phyloP scores from a whole-genome alignment of 495 filamentous ascomycete species.

The Elasticomyces elasticus region DNA sequence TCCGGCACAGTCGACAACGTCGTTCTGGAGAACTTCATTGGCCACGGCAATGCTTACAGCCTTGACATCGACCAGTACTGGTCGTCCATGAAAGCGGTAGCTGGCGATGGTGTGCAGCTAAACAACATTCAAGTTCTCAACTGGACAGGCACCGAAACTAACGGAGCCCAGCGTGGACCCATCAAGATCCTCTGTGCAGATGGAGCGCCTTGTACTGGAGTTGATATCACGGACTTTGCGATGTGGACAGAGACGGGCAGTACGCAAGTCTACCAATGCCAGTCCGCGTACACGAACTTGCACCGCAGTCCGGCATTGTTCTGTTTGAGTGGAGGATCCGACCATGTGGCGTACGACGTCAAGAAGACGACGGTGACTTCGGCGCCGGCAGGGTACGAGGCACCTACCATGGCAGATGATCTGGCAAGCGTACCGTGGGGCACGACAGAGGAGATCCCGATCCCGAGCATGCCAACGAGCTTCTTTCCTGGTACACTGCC shows the following conservation, averaged over 20 bases:
- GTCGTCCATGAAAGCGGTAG: conserved; percentile 23
- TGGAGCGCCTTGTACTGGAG: conserved; percentile 42
- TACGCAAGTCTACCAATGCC: conserved; percentile 38
- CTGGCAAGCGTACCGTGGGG: conserved; percentile 35
- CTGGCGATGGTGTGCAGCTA: conserved; percentile 39
- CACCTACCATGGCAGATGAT: conserved; percentile 41
- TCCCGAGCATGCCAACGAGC: conserved; percentile 45
- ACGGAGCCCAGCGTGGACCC: conserved; percentile 42
- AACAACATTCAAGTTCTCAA: conserved; percentile 44
- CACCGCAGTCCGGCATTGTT: conserved; percentile 33
- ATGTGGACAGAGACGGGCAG: conserved; percentile 50
- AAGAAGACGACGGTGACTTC: conserved; percentile 30
- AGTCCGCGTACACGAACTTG: conserved; percentile 35
- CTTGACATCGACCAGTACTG: conserved; percentile 49
- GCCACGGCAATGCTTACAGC: conserved; percentile 43
- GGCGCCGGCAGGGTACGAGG: conserved; percentile 39
- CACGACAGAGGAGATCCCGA: conserved; percentile 40
- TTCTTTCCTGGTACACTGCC: conserved; percentile 41
- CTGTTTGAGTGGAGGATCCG: conserved; percentile 32
- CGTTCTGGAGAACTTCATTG: conserved; percentile 47
- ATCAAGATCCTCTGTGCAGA: conserved; percentile 40
- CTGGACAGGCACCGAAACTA: conserved; percentile 47
- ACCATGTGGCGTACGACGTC: conserved; percentile 29
- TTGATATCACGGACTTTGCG: conserved; percentile 44
- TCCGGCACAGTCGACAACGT: conserved; percentile 45